Base-by-base conservation (phyloP, 768 basidiomycete genomes). In the Podaxis carcinomalis region DNA sequence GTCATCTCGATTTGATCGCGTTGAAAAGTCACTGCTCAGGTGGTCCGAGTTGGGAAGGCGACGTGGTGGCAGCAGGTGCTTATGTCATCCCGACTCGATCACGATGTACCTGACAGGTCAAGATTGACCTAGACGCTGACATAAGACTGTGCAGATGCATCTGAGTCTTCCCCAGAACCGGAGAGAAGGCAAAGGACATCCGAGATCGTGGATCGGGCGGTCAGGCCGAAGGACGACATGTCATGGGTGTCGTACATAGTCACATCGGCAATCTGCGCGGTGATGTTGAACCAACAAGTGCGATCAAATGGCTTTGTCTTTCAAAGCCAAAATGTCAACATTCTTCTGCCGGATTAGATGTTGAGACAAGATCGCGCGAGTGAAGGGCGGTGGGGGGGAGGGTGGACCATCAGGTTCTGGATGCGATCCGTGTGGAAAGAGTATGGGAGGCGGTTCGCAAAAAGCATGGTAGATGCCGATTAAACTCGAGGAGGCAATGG, bases 131-230 rank as follows among this genome's bases (percentile, higher is more conserved):
- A 21, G 53, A 21, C 49, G 52, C 42, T 61, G 52, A 61, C 59
- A 46, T 61, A 61, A 61, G 32, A 19, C 35, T 6, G 40, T 46
- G 39, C 35, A 4, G 5, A 54, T 23, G 36, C 37, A 56, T 56
- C 55, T 62, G 46, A 47, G 36, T 67, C 66, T 72, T 72, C 74
- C 73, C 73, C 74, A 73, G 72, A 72, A 67, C 68, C 69, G 70
- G 70, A 66, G 67, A 58, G 69, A 69, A 62, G 59, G 57, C 56
- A 51, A 47, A 64, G 56, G 62, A 68, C 66, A 72, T 72, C 71
- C 73, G 72, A 74, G 74, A 74, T 61, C 59, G n/a, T 74, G 55
- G 23, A 73, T 73, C 71, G 72, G 72, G 54, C 46, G 51, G 46
- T 66, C 64, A 69, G 66, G 59, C 64, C 57, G 67, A 68, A 63